Percentiles rank a stretch among this genome's conserved stretches.
These are phyloP conservation scores for Fennellomyces sp. DNA, from an alignment of 371 early-diverging fungal genomes.

Conservation along the genomic window DNA sequence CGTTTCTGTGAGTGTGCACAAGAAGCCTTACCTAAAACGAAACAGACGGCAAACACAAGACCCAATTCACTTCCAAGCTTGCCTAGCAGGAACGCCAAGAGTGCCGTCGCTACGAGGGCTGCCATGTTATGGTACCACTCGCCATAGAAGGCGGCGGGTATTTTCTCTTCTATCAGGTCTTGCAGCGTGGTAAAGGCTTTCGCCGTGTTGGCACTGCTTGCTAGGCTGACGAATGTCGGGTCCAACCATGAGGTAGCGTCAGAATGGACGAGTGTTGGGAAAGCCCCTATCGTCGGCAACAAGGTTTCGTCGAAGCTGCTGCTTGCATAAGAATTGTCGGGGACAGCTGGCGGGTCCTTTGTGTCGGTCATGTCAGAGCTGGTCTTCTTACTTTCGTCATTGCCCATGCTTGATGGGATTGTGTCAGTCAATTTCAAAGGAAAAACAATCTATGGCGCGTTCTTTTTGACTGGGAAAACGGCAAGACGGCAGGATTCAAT, in stretches of 20 bases:
- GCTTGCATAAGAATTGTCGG: constrained; percentile 1
- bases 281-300: constrained; percentile 11
- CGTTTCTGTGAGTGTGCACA: background rate
- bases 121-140: constrained; percentile 41
- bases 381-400: background rate
- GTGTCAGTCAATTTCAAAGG: background rate
- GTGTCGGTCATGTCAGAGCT: background rate
- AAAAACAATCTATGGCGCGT: background rate
- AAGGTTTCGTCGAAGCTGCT: background rate
- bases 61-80: constrained; percentile 46
- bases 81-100: constrained; percentile 32
- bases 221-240: background rate
- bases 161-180: constrained; percentile 2
- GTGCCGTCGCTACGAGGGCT: constrained; percentile 32
- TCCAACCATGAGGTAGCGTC: constrained; percentile 3
- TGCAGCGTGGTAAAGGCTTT: background rate
- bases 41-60: constrained; percentile 37
- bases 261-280: background rate
- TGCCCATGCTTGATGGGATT: constrained; percentile 1
- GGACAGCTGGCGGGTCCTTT: background rate
- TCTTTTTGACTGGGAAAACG: background rate
- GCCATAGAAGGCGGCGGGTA: constrained; percentile 17
- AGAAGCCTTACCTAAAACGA: constrained; percentile 47
- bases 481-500: background rate
- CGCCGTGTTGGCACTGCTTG: background rate